A percentile compares a stretch with the other conserved stretches of the same genome.
Conservation (phyloP, 2,329 filamentous ascomycete genomes). For the Ophiostoma ips region DNA sequence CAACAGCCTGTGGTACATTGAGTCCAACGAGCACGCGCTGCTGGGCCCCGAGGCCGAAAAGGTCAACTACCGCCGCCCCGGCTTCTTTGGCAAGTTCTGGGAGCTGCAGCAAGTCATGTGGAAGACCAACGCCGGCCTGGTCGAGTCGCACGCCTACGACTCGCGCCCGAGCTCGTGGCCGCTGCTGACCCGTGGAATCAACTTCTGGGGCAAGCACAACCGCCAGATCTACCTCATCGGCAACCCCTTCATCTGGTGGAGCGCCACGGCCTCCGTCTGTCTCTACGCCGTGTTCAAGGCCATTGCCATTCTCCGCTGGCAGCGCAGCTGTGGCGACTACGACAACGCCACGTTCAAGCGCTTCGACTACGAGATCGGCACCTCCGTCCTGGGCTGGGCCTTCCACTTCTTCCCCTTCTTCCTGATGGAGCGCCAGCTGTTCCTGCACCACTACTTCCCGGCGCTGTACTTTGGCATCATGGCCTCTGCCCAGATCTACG, state of each 20-base stretch:
- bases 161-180: constrained; percentile 91
- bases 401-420: constrained; percentile 99
- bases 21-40: constrained; percentile 73
- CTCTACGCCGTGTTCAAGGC: constrained; percentile 77
- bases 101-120: constrained; percentile 98
- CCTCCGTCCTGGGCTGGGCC: constrained; percentile 81
- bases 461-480: constrained; percentile 92
- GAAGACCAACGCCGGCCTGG: constrained; percentile 91
- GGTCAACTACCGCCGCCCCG: constrained; percentile 89
- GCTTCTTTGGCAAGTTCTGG: constrained; percentile 96
- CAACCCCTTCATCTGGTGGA: constrained; percentile 92
- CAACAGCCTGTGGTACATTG: constrained; percentile 95
- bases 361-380: constrained; percentile 94
- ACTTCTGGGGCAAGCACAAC: constrained; percentile 94
- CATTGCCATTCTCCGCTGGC: constrained; percentile 80
- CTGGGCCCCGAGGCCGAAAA: constrained; percentile 67
- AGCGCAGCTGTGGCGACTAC: constrained; percentile 85
- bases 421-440: constrained; percentile 94
- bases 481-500: constrained; percentile 75
- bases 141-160: constrained; percentile 96
- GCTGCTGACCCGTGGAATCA: constrained; percentile 82
- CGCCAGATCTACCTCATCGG: constrained; percentile 94
- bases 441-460: constrained; percentile 97
- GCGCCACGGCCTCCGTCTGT: constrained; percentile 61
- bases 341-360: constrained; percentile 72